Base-by-base conservation (phyloP, 352 stramenopile species). In the Pythium apleroticum region DNA sequence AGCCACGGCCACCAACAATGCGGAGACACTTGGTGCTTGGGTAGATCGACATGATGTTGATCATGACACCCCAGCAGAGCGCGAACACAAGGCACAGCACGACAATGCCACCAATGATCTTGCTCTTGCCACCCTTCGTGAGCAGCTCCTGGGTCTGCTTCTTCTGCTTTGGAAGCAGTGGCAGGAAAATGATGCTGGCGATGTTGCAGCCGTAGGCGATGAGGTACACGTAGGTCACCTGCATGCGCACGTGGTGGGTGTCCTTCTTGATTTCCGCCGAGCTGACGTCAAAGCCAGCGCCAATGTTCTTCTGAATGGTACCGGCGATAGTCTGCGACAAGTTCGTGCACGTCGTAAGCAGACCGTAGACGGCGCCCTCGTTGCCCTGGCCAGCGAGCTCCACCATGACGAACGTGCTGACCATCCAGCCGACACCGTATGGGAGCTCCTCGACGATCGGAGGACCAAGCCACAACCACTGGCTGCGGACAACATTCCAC, bases 141-240 rank as follows among this genome's bases (percentile, higher is more conserved):
- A 31, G 33, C 22, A 68, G 60, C 31, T 57, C 41, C 48, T 53
- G 54, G 17, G 45, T 62, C 49, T 61, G 57, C 24, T 49, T 41
- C 60, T 71, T 71, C 35, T 74, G 68, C 22, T 22, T 20, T 45
- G 68, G 68, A 20, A 74, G n/a, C 28, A 71, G 33, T 25, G 27
- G 24, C 2, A 74, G 59, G 35, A 33, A 64, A 74, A 37, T 11
- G n/a, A 19, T n/a, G n/a, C n/a, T n/a, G 25, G 43, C 4, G 7
- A 74, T 5, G n/a, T 74, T 71, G 3, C 45, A 24, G 3, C 27
- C 45, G 35, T 59, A 67, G n/a, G 55, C 46, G 41, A 74, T 71
- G 5, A 68, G 17, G 11, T 56, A 24, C 37, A 50, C 52, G 48
- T 50, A 68, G 11, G 68, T 57, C 7, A 68, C 56, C 7, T 74